Conservation (phyloP, 2,329 filamentous ascomycete genomes). For the Coniosporium tulheliwenetii region DNA sequence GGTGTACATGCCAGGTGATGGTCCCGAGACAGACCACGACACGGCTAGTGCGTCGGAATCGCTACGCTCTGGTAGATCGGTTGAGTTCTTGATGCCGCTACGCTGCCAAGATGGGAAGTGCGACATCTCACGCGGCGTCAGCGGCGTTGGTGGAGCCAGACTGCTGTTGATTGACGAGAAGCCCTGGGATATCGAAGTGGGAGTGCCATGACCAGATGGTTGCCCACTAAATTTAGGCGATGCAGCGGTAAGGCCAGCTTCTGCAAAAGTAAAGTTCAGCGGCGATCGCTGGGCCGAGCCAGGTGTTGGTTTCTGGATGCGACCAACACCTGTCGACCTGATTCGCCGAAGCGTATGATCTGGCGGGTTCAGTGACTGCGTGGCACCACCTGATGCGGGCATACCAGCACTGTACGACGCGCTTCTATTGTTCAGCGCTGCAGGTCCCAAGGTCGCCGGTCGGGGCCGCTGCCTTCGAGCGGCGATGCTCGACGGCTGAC, state of each 20-base stretch:
- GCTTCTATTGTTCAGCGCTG: conserved; percentile 23
- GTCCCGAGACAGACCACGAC: no score
- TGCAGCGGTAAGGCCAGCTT: conserved; percentile 20
- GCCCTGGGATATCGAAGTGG: no score
- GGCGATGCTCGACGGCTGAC: conserved; percentile 24
- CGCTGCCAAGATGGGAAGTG: conserved; percentile 25
- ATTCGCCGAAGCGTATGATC: conserved; percentile 30
- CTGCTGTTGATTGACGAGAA: conserved; percentile 20
- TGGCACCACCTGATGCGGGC: conserved; percentile 20
- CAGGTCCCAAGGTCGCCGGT: conserved; percentile 9
- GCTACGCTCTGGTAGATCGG: conserved; percentile 5
- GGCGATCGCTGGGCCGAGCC: conserved; percentile 33
- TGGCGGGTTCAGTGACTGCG: conserved; percentile 5
- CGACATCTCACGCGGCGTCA: conserved; percentile 25
- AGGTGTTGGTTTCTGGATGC: conserved; percentile 28
- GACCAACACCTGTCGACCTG: conserved; percentile 30
- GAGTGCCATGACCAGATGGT: conserved; percentile 11
- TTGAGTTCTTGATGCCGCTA: background rate
- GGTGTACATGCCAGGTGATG: conserved; percentile 3
- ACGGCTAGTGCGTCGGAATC: conserved; percentile 11
- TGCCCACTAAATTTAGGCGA: conserved; percentile 28
- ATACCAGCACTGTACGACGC: conserved; percentile 24
- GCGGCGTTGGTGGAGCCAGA: conserved; percentile 31
- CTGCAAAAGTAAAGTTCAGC: conserved; percentile 27
- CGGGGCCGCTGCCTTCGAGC: conserved; percentile 20